Conservation (phyloP, 208 protist species). For the Crithidia bombi region DNA sequence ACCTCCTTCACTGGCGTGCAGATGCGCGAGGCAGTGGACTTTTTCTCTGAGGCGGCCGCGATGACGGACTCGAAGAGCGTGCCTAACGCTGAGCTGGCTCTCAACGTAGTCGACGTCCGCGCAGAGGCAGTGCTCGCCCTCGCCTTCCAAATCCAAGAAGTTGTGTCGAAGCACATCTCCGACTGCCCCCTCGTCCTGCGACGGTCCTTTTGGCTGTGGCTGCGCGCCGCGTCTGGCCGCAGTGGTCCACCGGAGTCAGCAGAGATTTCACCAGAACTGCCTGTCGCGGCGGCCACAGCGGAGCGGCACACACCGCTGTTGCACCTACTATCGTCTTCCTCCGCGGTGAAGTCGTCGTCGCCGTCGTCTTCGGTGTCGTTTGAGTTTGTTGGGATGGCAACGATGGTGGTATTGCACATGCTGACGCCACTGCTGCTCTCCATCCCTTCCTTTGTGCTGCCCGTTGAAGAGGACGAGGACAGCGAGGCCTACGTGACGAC, state of each 20-base stretch:
- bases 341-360: not conserved
- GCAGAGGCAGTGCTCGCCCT: conserved; percentile 24
- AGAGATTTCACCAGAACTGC: conserved; percentile 17
- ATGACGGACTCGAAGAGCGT: conserved; percentile 11
- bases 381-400: conserved; percentile 50
- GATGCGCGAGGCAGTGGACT: conserved; percentile 32
- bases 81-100: conserved; percentile 5
- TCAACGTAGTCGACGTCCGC: conserved; percentile 26
- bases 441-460: conserved; percentile 34
- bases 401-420: conserved; percentile 36
- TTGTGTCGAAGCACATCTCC: conserved; percentile 27
- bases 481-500: conserved; percentile 23
- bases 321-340: not conserved
- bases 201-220: conserved; percentile 36
- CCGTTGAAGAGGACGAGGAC: conserved; percentile 34
- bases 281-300: not conserved
- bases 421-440: conserved; percentile 41
- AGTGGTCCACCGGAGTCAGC: conserved; percentile 23
- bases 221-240: conserved; percentile 32
- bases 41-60: conserved; percentile 21
- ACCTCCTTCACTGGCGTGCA: conserved; percentile 14
- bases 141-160: conserved; percentile 24
- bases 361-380: conserved; percentile 7
- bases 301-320: not conserved
- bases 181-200: conserved; percentile 35